phyloP scores from a whole-genome alignment of 148 eudicot species.

The Cornus controversa region DNA sequence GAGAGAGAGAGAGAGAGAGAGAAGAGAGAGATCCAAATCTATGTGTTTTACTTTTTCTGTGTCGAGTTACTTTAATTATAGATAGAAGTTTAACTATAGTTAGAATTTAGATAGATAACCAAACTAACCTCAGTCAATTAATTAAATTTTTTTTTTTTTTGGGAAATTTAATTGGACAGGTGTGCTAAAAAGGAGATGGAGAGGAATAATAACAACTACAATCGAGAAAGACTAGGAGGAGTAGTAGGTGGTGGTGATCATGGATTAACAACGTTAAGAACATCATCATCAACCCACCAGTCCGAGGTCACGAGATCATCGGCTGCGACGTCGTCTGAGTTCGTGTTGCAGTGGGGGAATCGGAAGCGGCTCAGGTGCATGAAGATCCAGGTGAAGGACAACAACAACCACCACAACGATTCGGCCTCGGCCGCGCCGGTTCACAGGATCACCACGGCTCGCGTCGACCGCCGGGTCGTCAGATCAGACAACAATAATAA shows the following conservation, averaged over 20 bases:
- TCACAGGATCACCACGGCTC: constrained; percentile 34
- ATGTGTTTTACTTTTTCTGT: no score
- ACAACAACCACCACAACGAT: not conserved
- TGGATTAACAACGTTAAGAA: not conserved
- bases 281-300: not conserved
- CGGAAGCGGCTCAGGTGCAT: constrained; percentile 75
- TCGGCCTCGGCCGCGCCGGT: constrained; percentile 28
- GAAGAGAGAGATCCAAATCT: not conserved
- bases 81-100: constrained; percentile 14
- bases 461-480: constrained; percentile 56
- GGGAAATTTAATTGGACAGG: constrained; percentile 10
- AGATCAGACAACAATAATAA: constrained; percentile 36
- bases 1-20: no score
- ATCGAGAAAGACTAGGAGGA: constrained; percentile 25
- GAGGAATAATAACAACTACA: constrained; percentile 25
- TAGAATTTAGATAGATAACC: constrained; percentile 4
- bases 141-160: not conserved
- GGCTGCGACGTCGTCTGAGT: constrained; percentile 50
- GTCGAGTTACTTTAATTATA: not conserved
- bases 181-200: constrained; percentile 27
- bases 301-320: constrained; percentile 27
- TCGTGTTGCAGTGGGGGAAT: constrained; percentile 84
- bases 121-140: constrained; percentile 17
- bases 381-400: constrained; percentile 72
- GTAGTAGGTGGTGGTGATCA: not conserved